These are phyloP conservation scores for Neurospora sp. DNA, from an alignment of 495 filamentous ascomycete species.

Conservation along the genomic window DNA sequence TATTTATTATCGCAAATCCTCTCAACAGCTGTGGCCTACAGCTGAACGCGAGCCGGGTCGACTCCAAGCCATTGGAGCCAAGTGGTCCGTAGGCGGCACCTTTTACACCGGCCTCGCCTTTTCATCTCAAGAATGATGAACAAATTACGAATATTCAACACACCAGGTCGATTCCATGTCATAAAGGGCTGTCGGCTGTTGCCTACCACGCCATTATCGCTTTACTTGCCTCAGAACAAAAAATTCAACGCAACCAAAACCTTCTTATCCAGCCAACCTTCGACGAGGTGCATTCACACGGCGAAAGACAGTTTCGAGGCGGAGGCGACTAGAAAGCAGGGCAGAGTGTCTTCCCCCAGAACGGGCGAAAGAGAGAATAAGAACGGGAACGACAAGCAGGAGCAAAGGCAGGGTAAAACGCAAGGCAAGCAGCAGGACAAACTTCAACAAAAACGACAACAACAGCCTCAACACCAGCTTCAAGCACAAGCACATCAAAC, in stretches of 20 bases:
- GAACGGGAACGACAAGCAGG: background rate
- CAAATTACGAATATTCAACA: background rate
- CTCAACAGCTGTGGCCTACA: background rate
- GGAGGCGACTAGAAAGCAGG: background rate
- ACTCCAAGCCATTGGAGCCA: background rate
- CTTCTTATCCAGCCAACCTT: background rate
- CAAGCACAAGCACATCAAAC: background rate
- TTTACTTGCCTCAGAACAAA: background rate
- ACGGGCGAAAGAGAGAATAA: background rate
- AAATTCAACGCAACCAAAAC: background rate
- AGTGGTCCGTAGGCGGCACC: background rate
- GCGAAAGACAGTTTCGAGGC: background rate
- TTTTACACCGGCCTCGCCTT: background rate
- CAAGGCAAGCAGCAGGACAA: background rate
- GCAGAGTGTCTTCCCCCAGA: background rate
- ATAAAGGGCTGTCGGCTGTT: background rate
- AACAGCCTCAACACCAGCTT: background rate
- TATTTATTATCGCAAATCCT: background rate
- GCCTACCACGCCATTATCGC: background rate
- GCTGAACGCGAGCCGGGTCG: background rate
- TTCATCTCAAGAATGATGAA: background rate
- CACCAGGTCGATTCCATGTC: background rate
- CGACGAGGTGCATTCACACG: background rate
- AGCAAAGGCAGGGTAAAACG: background rate
- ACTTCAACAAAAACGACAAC: background rate